Percentiles rank a stretch among this genome's conserved stretches.
Evolutionary conservation across 192 early-diverging fungal species (phyloP).

Genomic region (Umbelopsis ramanniana): DNA sequence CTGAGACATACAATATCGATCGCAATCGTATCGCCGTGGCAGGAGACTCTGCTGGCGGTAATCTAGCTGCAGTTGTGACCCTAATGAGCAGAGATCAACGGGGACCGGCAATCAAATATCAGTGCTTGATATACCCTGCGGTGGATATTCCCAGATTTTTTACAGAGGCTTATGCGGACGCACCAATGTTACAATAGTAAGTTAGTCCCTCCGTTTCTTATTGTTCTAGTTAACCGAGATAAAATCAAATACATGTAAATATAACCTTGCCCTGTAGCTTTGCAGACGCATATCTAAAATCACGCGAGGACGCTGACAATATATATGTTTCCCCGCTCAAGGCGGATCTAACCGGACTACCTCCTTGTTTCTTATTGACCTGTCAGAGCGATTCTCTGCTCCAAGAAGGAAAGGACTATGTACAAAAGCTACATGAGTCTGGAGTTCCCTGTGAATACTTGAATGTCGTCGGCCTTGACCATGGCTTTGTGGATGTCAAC

Average conservation of each 20-base stretch:
- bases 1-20: conserved; percentile 33
- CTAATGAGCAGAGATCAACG: conserved; percentile 1
- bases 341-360: neutral
- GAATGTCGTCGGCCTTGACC: neutral
- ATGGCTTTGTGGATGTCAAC: neutral
- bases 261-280: neutral
- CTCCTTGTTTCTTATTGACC: neutral
- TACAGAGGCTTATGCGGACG: neutral
- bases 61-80: conserved; percentile 44
- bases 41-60: conserved; percentile 59
- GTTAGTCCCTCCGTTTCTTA: neutral
- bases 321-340: neutral
- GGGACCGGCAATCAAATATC: neutral
- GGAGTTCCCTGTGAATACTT: neutral
- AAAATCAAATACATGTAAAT: neutral
- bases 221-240: neutral
- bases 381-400: neutral
- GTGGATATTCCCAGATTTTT: neutral
- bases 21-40: conserved; percentile 49
- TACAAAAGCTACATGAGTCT: neutral
- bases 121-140: conserved; percentile 16
- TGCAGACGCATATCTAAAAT: conserved; percentile 7
- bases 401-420: neutral
- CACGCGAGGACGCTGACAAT: neutral
- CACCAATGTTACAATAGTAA: neutral